phyloP scores from a whole-genome alignment of 768 basidiomycete genomes.

The Tylopilus plumbeoviolaceoides region DNA sequence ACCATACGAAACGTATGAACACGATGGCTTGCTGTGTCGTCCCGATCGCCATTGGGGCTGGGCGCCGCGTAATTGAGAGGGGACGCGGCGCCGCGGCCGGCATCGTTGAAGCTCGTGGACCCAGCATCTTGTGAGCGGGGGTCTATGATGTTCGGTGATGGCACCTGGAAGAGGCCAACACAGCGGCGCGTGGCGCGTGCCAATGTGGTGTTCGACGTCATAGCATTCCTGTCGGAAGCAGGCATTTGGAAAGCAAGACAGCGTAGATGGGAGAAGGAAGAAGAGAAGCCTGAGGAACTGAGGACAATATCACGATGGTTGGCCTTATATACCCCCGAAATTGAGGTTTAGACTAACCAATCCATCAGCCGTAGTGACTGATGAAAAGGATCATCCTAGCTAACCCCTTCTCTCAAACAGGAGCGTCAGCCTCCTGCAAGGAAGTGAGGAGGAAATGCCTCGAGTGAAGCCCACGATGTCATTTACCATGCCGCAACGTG shows the following conservation, averaged over 20 bases:
- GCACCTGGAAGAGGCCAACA: background rate
- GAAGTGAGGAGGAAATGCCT: background rate
- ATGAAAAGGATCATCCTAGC: no score
- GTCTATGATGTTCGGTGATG: background rate
- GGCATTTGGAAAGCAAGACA: slow-evolving; percentile 3
- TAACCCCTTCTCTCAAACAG: background rate
- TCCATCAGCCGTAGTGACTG: background rate
- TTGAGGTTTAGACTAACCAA: background rate
- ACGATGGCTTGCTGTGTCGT: background rate
- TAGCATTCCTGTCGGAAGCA: background rate
- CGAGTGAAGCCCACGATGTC: background rate
- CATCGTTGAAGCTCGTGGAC: background rate
- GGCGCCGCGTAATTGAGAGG: background rate
- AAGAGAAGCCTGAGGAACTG: slow-evolving; percentile 5
- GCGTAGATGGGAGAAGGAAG: background rate
- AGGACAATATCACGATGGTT: background rate
- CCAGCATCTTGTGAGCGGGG: background rate
- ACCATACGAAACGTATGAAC: background rate
- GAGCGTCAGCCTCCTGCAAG: background rate
- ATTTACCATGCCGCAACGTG: background rate
- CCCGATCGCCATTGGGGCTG: background rate
- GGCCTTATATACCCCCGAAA: slow-evolving; percentile 7
- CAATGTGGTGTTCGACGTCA: background rate
- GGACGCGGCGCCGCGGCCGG: background rate
- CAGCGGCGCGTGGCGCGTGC: background rate